These are phyloP conservation scores for Furcasterigmium furcatum DNA, from an alignment of 2,329 filamentous ascomycete genomes.

Conservation along the genomic window DNA sequence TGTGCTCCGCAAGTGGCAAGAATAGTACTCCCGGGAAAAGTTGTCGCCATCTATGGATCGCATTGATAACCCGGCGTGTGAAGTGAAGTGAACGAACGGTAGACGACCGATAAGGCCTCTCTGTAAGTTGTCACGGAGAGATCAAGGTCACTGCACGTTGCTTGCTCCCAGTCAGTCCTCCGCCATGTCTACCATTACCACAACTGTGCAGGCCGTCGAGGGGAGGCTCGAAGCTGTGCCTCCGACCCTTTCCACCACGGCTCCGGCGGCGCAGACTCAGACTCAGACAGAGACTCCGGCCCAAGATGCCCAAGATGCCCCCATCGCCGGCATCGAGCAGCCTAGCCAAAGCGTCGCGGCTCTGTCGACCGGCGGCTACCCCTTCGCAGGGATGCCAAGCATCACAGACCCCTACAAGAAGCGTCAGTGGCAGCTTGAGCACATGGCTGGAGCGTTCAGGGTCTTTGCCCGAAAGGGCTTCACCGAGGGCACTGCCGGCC, in stretches of 20 bases:
- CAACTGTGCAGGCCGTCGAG: neutral
- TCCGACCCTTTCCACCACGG: neutral
- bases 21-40: too few relatives aligned
- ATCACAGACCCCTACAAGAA: slow-evolving; percentile 38
- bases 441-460: slow-evolving; percentile 42
- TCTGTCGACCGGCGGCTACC: slow-evolving; percentile 20
- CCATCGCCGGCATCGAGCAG: neutral
- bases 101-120: too few relatives aligned
- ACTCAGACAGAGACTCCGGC: too few relatives aligned
- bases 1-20: too few relatives aligned
- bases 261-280: too few relatives aligned
- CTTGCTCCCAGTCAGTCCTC: too few relatives aligned
- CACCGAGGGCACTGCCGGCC: slow-evolving; percentile 61
- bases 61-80: too few relatives aligned
- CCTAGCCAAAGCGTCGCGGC: neutral
- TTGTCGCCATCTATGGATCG: too few relatives aligned
- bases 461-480: slow-evolving; percentile 45
- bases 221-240: neutral
- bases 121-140: too few relatives aligned
- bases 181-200: neutral
- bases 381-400: slow-evolving; percentile 49
- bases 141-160: too few relatives aligned
- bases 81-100: too few relatives aligned
- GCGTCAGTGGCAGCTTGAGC: slow-evolving; percentile 30
- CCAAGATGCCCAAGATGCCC: neutral